phyloP scores from a whole-genome alignment of 2,329 filamentous ascomycete genomes.

The Diaporthe citri region DNA sequence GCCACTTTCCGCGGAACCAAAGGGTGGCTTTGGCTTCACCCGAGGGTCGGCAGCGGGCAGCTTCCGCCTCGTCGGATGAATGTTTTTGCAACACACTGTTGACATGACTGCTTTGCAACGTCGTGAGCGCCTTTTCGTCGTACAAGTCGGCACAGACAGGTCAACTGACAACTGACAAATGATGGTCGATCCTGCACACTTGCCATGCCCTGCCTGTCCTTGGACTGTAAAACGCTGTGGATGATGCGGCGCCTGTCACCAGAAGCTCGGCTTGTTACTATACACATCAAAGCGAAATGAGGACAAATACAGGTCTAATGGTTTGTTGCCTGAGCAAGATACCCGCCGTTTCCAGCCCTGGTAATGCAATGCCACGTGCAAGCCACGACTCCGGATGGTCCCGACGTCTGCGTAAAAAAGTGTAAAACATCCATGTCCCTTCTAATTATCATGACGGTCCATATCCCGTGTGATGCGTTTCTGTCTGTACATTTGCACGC shows the following conservation, averaged over 20 bases:
- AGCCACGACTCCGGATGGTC: slow-evolving; percentile 10
- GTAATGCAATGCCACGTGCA: slow-evolving; percentile 31
- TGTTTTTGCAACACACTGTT: slow-evolving; percentile 21
- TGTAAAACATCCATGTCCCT: slow-evolving; percentile 31
- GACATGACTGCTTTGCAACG: neutral
- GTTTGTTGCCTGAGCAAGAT: slow-evolving; percentile 17
- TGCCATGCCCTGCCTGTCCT: neutral
- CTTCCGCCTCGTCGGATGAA: slow-evolving; percentile 33
- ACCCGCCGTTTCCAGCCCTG: slow-evolving; percentile 29
- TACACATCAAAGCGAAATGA: slow-evolving; percentile 4
- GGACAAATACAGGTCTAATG: slow-evolving; percentile 28
- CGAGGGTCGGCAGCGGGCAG: slow-evolving; percentile 3
- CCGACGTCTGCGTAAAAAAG: slow-evolving; percentile 33
- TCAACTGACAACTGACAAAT: neutral
- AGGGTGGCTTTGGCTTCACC: slow-evolving; percentile 22
- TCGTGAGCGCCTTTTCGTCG: neutral
- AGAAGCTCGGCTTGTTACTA: slow-evolving; percentile 15
- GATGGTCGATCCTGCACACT: neutral
- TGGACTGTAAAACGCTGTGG: too few species aligned
- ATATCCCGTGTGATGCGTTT: slow-evolving; percentile 12
- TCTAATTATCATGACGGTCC: slow-evolving; percentile 31
- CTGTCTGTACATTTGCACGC: slow-evolving; percentile 32
- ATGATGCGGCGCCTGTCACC: neutral
- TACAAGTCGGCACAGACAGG: neutral
- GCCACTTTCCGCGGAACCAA: slow-evolving; percentile 27